A percentile compares a stretch with the other conserved stretches of the same genome.
These are phyloP conservation scores for Chrysopogon serrulatus DNA, from an alignment of 176 grass and related monocot species.

Conservation along the genomic window DNA sequence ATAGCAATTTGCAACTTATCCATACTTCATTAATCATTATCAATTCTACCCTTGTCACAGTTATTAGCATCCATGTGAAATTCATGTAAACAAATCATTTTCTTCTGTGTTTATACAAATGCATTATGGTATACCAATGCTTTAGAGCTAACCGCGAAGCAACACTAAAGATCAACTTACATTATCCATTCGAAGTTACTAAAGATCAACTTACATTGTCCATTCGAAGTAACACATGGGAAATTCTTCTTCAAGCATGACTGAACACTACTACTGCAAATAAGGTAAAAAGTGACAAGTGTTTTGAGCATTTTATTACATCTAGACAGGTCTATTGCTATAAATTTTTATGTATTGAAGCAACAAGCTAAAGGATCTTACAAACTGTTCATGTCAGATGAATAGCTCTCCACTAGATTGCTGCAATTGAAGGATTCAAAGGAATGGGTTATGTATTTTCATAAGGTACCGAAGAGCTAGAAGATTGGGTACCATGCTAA, in stretches of 20 bases:
- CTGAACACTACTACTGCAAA: constrained; percentile 41
- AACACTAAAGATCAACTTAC: constrained; percentile 36
- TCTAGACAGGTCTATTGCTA: neutral
- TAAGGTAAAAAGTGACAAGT: constrained; percentile 3
- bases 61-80: neutral
- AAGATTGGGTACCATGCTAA: constrained; percentile 6
- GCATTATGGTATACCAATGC: neutral
- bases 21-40: neutral
- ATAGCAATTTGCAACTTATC: constrained; percentile 6
- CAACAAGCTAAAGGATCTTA: constrained; percentile 39
- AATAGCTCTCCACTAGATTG: constrained; percentile 81
- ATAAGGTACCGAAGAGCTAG: neutral
- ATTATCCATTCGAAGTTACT: constrained; percentile 50
- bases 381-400: constrained; percentile 47
- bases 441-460: constrained; percentile 16
- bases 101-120: neutral
- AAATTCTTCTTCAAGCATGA: constrained; percentile 82
- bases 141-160: neutral
- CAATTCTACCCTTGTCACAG: neutral
- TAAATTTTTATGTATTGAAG: neutral
- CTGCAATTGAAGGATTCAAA: constrained; percentile 46
- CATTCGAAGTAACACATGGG: constrained; percentile 60
- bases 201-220: constrained; percentile 45
- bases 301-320: constrained; percentile 10
- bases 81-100: neutral